Percentiles rank a stretch among this genome's conserved stretches.
phyloP scores from a whole-genome alignment of 2,329 filamentous ascomycete genomes.

The Colletotrichum tropicicola region DNA sequence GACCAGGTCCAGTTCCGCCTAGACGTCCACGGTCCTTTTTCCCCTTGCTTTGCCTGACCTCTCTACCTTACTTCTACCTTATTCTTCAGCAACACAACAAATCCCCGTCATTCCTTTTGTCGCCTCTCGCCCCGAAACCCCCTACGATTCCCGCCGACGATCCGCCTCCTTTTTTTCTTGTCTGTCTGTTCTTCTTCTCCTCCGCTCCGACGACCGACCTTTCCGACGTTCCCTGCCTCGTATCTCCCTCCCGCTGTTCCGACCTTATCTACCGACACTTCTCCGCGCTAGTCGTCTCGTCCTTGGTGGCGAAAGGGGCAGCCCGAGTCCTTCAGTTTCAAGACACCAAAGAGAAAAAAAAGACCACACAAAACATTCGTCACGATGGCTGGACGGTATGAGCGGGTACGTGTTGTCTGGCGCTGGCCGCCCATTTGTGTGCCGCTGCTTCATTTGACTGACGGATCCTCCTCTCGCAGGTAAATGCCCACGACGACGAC shows the following conservation, averaged over 20 bases:
- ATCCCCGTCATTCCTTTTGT: conserved; percentile 21
- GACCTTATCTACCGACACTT: background rate
- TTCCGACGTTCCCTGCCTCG: background rate
- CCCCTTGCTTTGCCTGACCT: conserved; percentile 1
- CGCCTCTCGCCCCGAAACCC: background rate
- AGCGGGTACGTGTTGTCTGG: conserved; percentile 56
- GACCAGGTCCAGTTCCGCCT: no score
- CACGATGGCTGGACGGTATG: conserved; percentile 65
- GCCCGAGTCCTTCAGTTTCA: background rate
- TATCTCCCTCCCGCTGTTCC: conserved; percentile 5
- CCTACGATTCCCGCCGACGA: conserved; percentile 1
- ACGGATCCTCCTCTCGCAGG: conserved; percentile 46
- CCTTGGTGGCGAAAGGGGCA: conserved; percentile 28
- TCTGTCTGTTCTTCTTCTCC: conserved; percentile 14
- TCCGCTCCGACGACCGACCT: background rate
- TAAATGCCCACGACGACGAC: conserved; percentile 68
- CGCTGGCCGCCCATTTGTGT: background rate
- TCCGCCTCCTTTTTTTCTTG: conserved; percentile 29
- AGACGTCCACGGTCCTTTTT: background rate
- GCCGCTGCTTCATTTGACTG: background rate
- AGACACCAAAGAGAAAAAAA: conserved; percentile 11
- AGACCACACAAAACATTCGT: conserved; percentile 16
- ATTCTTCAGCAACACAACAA: conserved; percentile 15
- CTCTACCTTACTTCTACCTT: background rate
- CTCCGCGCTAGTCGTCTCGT: conserved; percentile 17